Conservation (phyloP, 139 green algal species). For the Chlamydomonas applanata region DNA sequence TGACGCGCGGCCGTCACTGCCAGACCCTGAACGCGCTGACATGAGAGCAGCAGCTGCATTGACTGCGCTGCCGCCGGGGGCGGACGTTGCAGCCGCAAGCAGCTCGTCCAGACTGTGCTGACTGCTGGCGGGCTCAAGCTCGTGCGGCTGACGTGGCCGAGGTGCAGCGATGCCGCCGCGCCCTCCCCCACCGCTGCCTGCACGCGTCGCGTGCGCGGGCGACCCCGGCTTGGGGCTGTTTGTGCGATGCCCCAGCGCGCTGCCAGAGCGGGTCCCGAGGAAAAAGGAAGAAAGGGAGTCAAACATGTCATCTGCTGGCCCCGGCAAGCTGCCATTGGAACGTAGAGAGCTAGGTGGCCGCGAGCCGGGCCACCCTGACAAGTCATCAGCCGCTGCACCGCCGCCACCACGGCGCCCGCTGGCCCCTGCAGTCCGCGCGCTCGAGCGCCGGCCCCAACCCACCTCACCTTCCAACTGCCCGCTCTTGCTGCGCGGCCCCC, state of each 20-base stretch:
- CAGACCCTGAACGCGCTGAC: no score
- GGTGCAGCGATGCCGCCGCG: neutral
- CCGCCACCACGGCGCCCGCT: neutral
- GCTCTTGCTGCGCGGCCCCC: neutral
- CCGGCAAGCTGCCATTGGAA: no score
- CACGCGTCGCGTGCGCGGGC: neutral
- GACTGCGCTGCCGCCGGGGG: no score
- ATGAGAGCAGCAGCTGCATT: no score
- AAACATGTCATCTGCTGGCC: neutral
- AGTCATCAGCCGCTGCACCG: neutral
- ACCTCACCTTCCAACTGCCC: neutral
- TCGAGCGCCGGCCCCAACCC: neutral
- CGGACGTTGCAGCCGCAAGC: neutral
- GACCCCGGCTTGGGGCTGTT: neutral
- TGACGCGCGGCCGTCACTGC: no score
- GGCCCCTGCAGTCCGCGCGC: neutral
- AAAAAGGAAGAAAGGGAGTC: slow-evolving; percentile 4
- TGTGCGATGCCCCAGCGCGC: neutral
- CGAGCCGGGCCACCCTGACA: neutral
- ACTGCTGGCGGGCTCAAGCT: neutral
- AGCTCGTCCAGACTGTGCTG: slow-evolving; percentile 4
- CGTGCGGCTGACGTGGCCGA: no score
- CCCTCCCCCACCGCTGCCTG: neutral
- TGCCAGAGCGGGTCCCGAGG: neutral
- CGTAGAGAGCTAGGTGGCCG: neutral